Conservation (phyloP, 2,329 filamentous ascomycete species). For the Rhexocercosporidium sp. region DNA sequence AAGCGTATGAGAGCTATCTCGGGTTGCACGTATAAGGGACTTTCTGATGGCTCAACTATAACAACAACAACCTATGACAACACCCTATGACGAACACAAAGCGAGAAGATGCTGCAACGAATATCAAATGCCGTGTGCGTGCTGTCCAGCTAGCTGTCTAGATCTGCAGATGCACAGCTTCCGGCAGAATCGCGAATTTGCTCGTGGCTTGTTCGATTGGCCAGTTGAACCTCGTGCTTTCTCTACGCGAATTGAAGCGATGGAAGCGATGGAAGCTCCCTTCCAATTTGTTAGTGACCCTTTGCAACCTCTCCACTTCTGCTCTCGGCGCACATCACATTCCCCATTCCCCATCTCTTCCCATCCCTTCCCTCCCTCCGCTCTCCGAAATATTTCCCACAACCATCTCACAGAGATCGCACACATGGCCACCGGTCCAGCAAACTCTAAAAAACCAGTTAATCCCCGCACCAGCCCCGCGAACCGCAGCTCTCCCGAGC, state of each 20-base stretch:
- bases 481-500: not conserved
- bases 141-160: not conserved
- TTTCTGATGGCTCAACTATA: not conserved
- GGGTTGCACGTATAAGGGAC: not conserved
- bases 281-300: conserved; percentile 4
- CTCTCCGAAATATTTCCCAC: not conserved
- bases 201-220: conserved; percentile 8
- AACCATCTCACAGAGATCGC: conserved; percentile 1
- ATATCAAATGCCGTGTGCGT: not conserved
- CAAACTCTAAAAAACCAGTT: not conserved
- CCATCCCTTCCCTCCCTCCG: not conserved
- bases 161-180: not conserved
- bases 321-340: not conserved
- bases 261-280: too few species aligned
- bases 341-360: too few species aligned
- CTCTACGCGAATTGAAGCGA: conserved; percentile 14
- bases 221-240: conserved; percentile 14
- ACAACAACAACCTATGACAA: too few species aligned
- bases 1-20: not conserved
- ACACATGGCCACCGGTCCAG: conserved; percentile 3
- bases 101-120: not conserved
- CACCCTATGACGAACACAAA: conserved; percentile 1
- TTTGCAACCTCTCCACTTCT: not conserved
- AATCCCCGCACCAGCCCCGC: not conserved
- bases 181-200: not conserved